Evolutionary conservation across 352 stramenopile species (phyloP), one percentile per base, ranked within the genome.

Genomic region (Peronospora farinosa): DNA sequence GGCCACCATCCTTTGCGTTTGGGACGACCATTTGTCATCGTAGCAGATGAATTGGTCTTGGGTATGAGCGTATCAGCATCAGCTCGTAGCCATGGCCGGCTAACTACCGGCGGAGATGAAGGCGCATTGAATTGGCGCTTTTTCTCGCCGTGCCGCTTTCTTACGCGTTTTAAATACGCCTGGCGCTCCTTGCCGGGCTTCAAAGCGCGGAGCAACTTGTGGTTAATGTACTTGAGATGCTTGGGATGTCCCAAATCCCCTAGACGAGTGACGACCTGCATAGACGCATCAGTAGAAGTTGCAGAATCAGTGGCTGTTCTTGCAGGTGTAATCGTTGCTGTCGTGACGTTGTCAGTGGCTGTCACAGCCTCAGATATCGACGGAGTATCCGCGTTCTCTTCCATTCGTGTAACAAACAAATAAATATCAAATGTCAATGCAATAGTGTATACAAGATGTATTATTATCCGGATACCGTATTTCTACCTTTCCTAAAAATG

Each of bases 151-250:
- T 52, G 30, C n/a, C 39, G 40, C 17, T 28, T 49, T 15, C 40
- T 31, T 9, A 54, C 51, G 7, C 33, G 47, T 7, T 47, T 39
- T 42, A 65, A 28, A 27, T 61, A 60, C 27, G 38, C 47, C 17
- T 61, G 50, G 28, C 57, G 57, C 16, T 49, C 46, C 36, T 52
- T 49, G 15, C 46, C 52, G 5, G 39, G 51, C 39, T 53, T 53
- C 17, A 57, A 13, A 15, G 51, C 43, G 3, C 13, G 19, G 31
- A 57, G 55, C 7, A 47, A 31, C 31, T 46, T 54, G 30, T 15
- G 11, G 27, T 52, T 52, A n/a, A 60, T 56, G 5, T 35, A 19
- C 46, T 60, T 54, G 3, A 46, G 51, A 27, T 39, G 59, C 2
- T 15, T n/a, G 9, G 11, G 37, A 19, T 39, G 33, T 37, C 12